These are phyloP conservation scores for Macadamia integrifolia DNA, from an alignment of 164 flowering plant genomes.

Conservation along the genomic window DNA sequence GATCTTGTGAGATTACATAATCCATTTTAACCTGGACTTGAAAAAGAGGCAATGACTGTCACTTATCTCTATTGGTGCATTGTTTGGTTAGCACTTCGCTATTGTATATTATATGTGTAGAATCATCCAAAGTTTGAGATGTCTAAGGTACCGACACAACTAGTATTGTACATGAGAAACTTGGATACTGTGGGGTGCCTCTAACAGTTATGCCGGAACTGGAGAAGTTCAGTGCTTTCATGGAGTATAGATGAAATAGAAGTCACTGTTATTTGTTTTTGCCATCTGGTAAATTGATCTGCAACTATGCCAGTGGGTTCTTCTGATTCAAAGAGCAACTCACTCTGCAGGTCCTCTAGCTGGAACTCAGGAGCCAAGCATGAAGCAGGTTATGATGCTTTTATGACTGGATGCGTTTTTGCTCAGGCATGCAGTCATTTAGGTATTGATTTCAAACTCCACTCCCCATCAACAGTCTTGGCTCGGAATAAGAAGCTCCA, in stretches of 20 bases:
- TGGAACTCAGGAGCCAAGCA: conserved; percentile 94
- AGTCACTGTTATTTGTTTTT: no score
- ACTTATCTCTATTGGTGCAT: neutral
- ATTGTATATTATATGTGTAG: neutral
- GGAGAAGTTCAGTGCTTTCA: no score
- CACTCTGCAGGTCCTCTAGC: conserved; percentile 58
- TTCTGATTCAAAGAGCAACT: neutral
- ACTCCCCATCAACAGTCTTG: conserved; percentile 23
- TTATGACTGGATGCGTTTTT: conserved; percentile 96
- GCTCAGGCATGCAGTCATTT: conserved; percentile 70
- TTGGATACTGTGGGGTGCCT: no score
- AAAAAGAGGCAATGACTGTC: no score
- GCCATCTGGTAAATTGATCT: no score
- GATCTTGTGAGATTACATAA: no score
- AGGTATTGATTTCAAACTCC: conserved; percentile 49
- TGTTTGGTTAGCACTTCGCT: no score
- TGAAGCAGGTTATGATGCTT: conserved; percentile 98
- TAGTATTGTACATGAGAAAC: no score
- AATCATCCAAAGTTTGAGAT: neutral
- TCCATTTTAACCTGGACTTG: no score
- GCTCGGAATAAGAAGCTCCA: conserved; percentile 33
- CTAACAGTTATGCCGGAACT: no score
- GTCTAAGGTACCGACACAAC: neutral
- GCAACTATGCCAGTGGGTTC: no score
- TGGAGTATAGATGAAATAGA: no score